Evolutionary conservation across 2,329 filamentous ascomycete genomes (phyloP).

Genomic region (Shiraia bambusicola): DNA sequence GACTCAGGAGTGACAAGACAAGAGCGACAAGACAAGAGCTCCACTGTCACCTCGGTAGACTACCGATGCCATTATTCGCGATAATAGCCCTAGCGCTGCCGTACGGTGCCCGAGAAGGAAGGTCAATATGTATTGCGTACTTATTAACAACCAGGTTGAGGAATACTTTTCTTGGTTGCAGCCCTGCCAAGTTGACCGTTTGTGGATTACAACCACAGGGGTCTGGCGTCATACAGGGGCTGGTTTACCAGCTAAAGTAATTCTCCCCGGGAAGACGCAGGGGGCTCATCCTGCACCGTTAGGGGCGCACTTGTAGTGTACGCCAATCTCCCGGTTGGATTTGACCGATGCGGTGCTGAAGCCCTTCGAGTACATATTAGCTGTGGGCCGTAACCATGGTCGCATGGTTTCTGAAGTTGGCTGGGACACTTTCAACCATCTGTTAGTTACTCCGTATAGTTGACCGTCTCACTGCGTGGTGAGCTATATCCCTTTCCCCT

Average conservation of each 20-base stretch:
- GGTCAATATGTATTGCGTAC: conserved; percentile 5
- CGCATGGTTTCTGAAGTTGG: too few relatives aligned
- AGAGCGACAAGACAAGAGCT: too few relatives aligned
- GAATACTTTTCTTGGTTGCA: conserved; percentile 4
- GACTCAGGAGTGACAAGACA: too few relatives aligned
- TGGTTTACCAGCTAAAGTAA: conserved; percentile 18
- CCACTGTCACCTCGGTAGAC: too few relatives aligned
- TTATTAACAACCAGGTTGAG: conserved; percentile 5
- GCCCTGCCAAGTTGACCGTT: conserved; percentile 6
- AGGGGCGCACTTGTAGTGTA: conserved; percentile 8
- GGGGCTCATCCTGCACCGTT: conserved; percentile 10
- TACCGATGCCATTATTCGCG: conserved; percentile 2
- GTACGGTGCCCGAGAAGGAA: conserved; percentile 9
- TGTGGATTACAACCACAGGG: conserved; percentile 5
- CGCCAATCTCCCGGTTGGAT: conserved; percentile 8
- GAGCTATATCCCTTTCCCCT: too few relatives aligned
- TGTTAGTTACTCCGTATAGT: too few relatives aligned
- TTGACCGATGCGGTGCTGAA: neutral
- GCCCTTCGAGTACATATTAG: too few relatives aligned
- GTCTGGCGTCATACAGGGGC: conserved; percentile 11
- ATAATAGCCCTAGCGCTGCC: conserved; percentile 1
- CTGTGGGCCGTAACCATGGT: too few relatives aligned
- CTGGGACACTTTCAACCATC: too few relatives aligned
- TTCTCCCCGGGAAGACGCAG: conserved; percentile 17
- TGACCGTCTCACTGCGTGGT: too few relatives aligned